These are phyloP conservation scores for Yamadazyma phyllophila DNA, from an alignment of 805 yeast species.

Conservation along the genomic window DNA sequence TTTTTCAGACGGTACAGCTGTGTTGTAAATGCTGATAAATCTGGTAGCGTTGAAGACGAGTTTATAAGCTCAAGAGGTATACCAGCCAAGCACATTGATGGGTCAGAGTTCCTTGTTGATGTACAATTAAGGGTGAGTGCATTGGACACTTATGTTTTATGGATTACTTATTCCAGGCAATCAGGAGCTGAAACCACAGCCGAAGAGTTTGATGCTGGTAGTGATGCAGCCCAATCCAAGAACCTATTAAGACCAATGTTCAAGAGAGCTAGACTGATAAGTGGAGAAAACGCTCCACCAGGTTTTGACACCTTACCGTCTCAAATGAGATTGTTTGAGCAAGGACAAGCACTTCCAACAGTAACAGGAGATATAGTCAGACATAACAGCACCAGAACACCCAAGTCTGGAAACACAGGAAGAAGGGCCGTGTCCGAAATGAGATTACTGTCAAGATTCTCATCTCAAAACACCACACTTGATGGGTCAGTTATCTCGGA, in stretches of 20 bases:
- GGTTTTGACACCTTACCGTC: slow-evolving; percentile 44
- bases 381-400: slow-evolving; percentile 31
- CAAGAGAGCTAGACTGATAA: slow-evolving; percentile 17
- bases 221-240: neutral
- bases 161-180: slow-evolving; percentile 81
- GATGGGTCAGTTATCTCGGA: slow-evolving; percentile 1
- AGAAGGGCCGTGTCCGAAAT: neutral
- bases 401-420: neutral
- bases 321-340: slow-evolving; percentile 47
- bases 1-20: slow-evolving; percentile 72
- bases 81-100: slow-evolving; percentile 68
- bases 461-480: neutral
- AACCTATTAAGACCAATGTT: slow-evolving; percentile 8
- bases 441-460: neutral
- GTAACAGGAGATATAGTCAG: slow-evolving; percentile 29
- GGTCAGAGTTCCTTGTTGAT: slow-evolving; percentile 63
- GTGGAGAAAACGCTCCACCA: slow-evolving; percentile 7
- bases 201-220: slow-evolving; percentile 1
- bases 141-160: slow-evolving; percentile 57
- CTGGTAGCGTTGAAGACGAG: slow-evolving; percentile 23
- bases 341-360: slow-evolving; percentile 17
- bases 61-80: slow-evolving; percentile 66
- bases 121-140: slow-evolving; percentile 75
- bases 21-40: slow-evolving; percentile 20
- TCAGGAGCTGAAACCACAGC: slow-evolving; percentile 1